Conservation (phyloP, 2,329 filamentous ascomycete species). For the Bipolaris oryzae region DNA sequence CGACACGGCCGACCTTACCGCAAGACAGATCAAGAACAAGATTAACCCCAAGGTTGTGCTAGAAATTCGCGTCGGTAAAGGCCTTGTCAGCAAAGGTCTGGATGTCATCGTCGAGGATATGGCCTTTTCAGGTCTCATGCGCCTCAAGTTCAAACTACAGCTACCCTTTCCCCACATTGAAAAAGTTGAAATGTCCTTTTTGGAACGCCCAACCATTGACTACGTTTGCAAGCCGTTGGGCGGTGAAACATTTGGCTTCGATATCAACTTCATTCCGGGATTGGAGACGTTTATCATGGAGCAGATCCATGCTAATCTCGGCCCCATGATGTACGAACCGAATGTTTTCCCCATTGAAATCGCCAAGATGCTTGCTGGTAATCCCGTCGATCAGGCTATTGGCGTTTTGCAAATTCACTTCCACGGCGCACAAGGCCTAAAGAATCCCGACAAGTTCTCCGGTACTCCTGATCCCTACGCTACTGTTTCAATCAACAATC, state of each 20-base stretch:
- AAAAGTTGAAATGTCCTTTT: conserved; percentile 91
- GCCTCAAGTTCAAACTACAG: conserved; percentile 96
- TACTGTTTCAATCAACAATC: conserved; percentile 81
- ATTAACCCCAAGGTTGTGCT: conserved; percentile 96
- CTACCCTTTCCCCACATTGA: conserved; percentile 95
- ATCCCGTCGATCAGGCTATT: conserved; percentile 91
- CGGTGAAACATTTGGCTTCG: conserved; percentile 93
- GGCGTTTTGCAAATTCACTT: conserved; percentile 91
- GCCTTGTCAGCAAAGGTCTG: conserved; percentile 93
- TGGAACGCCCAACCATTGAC: conserved; percentile 87
- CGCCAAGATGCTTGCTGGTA: conserved; percentile 95
- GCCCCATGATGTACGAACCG: conserved; percentile 96
- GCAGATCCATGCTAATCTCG: conserved; percentile 91
- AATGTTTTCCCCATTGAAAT: conserved; percentile 99
- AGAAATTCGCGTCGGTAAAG: conserved; percentile 93
- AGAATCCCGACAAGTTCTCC: conserved; percentile 93
- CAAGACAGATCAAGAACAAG: conserved; percentile 89
- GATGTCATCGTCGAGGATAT: conserved; percentile 99
- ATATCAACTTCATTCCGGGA: conserved; percentile 98
- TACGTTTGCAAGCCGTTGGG: conserved; percentile 98
- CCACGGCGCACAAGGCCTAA: conserved; percentile 88
- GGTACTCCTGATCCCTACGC: conserved; percentile 92
- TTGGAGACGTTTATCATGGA: conserved; percentile 93
- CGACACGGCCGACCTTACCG: conserved; percentile 88
- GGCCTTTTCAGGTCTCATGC: conserved; percentile 93